Evolutionary conservation across 2,329 filamentous ascomycete genomes (phyloP).

Genomic region (Colletotrichum orchidophilum): DNA sequence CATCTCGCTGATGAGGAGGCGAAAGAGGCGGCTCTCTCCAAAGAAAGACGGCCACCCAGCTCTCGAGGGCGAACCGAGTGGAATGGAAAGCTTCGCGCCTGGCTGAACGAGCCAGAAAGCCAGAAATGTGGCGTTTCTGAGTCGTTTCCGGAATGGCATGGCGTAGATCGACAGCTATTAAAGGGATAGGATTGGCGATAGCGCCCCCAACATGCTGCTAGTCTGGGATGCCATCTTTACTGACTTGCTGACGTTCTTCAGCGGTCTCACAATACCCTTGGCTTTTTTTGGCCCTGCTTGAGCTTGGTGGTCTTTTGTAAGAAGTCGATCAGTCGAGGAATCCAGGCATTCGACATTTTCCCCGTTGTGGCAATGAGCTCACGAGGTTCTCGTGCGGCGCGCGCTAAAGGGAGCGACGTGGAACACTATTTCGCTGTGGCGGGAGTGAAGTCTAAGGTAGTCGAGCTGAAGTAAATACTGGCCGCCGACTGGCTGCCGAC

Average conservation of each 20-base stretch:
- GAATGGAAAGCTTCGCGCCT: conserved; percentile 17
- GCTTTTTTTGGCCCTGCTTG: background rate
- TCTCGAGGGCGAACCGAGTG: conserved; percentile 14
- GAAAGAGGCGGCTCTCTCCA: background rate
- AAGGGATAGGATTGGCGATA: conserved; percentile 31
- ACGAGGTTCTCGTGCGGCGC: background rate
- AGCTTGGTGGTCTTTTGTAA: background rate
- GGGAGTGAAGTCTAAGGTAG: background rate
- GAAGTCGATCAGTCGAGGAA: background rate
- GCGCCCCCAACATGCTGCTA: conserved; percentile 10
- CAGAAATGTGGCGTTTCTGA: conserved; percentile 25
- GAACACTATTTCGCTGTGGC: background rate
- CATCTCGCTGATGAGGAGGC: background rate
- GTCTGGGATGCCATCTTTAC: background rate
- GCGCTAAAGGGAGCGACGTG: background rate
- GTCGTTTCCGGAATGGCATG: conserved; percentile 22
- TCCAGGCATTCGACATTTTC: background rate
- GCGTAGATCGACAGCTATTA: conserved; percentile 28
- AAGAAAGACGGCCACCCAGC: conserved; percentile 1
- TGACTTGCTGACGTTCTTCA: conserved; percentile 12
- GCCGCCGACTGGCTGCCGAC: background rate
- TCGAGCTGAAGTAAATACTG: background rate
- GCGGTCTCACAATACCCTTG: background rate
- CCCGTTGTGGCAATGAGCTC: background rate
- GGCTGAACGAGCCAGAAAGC: background rate